Evolutionary conservation across 129 eudicot species (phyloP).

Genomic region (Flaveria sonorensis): DNA sequence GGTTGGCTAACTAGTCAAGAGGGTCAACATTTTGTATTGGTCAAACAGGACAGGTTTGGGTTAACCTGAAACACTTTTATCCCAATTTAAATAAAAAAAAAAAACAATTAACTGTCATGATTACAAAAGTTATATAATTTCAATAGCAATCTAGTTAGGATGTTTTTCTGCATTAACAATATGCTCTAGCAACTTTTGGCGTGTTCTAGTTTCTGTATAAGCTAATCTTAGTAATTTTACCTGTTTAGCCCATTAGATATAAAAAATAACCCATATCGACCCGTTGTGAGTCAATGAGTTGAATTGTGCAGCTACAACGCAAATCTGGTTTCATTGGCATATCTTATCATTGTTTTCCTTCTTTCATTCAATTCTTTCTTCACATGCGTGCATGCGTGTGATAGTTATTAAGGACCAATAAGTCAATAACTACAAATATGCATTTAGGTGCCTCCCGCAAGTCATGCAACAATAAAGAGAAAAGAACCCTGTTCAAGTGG

Average conservation of each 20-base stretch:
- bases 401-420: neutral
- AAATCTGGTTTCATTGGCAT: neutral
- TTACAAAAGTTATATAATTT: neutral
- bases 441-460: conserved; percentile 37
- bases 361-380: neutral
- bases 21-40: too few species aligned
- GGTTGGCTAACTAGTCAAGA: too few species aligned
- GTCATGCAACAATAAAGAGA: conserved; percentile 37
- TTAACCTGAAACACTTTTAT: neutral
- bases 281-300: neutral
- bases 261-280: neutral
- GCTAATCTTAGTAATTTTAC: neutral
- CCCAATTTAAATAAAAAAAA: neutral
- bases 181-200: neutral
- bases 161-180: neutral
- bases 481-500: conserved; percentile 44
- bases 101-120: neutral
- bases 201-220: neutral
- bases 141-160: neutral
- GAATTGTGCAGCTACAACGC: conserved; percentile 5
- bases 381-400: neutral
- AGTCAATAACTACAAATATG: conserved; percentile 9
- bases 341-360: neutral
- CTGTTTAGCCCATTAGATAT: neutral
- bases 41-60: neutral